These are phyloP conservation scores for Echites panduratus DNA, from an alignment of 257 asterid genomes.

Conservation along the genomic window DNA sequence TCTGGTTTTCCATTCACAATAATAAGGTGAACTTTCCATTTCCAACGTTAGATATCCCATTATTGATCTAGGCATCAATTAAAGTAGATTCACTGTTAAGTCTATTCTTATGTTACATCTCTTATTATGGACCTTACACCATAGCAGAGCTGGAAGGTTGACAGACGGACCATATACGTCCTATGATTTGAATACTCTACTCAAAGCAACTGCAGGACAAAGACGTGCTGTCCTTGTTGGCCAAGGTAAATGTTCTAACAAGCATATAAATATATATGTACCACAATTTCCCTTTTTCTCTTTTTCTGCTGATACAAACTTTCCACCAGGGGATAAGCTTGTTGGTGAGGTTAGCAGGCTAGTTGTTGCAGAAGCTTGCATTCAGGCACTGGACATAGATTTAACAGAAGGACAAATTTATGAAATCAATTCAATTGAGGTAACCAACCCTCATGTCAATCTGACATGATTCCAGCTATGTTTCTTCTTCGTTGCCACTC, in stretches of 20 bases:
- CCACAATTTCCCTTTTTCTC: too few species aligned
- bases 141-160: slow-evolving; percentile 73
- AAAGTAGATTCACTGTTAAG: not conserved
- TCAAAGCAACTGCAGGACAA: slow-evolving; percentile 97
- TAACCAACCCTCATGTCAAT: slow-evolving; percentile 21
- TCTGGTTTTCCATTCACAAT: slow-evolving; percentile 89
- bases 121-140: not conserved
- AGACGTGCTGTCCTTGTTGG: slow-evolving; percentile 85
- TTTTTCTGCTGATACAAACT: too few species aligned
- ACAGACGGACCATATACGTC: slow-evolving; percentile 98
- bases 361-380: slow-evolving; percentile 93
- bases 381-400: slow-evolving; percentile 81
- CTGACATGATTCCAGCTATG: not conserved
- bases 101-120: not conserved
- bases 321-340: slow-evolving; percentile 74
- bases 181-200: slow-evolving; percentile 82
- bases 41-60: slow-evolving; percentile 8
- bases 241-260: slow-evolving; percentile 42
- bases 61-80: not conserved
- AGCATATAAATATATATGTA: not conserved
- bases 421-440: slow-evolving; percentile 84
- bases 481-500: too few species aligned
- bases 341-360: slow-evolving; percentile 94
- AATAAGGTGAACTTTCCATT: slow-evolving; percentile 44
- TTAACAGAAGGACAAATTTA: slow-evolving; percentile 68